A percentile compares a stretch with the other conserved stretches of the same genome.
phyloP scores from a whole-genome alignment of 345 rosid genomes.

The Angophora floribunda region DNA sequence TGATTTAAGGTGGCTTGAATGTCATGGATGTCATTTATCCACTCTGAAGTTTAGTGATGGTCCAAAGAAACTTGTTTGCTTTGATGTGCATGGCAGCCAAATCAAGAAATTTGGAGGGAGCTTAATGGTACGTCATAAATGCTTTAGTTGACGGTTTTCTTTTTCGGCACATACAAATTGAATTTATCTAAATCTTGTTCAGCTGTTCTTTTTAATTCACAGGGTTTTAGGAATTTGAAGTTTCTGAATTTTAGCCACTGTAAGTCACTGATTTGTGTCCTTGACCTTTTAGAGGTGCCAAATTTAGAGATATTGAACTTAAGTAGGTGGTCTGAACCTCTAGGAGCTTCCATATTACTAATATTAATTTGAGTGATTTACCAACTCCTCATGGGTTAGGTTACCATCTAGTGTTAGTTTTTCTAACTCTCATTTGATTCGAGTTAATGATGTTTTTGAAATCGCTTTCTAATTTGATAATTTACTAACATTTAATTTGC shows the following conservation, averaged over 20 bases:
- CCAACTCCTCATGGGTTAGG: neutral
- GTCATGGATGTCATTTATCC: neutral
- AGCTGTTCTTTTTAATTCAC: fast-evolving
- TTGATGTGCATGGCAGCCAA: fast-evolving
- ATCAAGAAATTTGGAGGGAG: fast-evolving
- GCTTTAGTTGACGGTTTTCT: neutral
- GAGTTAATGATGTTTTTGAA: neutral
- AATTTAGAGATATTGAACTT: neutral
- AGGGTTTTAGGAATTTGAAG: neutral
- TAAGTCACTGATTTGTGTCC: neutral
- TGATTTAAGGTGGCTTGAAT: neutral
- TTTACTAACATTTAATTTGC: too few relatives aligned
- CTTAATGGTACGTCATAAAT: neutral
- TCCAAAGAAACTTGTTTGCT: neutral
- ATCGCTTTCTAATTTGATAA: neutral
- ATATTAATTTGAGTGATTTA: neutral
- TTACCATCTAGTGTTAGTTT: neutral
- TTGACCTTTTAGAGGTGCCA: neutral
- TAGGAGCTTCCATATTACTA: neutral
- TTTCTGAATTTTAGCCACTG: neutral
- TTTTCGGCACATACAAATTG: too few relatives aligned
- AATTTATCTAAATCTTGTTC: neutral
- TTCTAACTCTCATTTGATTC: neutral
- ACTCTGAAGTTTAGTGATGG: neutral
- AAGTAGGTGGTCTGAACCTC: neutral